Conservation (phyloP, 2,329 filamentous ascomycete genomes). For the Fusarium burgessii region DNA sequence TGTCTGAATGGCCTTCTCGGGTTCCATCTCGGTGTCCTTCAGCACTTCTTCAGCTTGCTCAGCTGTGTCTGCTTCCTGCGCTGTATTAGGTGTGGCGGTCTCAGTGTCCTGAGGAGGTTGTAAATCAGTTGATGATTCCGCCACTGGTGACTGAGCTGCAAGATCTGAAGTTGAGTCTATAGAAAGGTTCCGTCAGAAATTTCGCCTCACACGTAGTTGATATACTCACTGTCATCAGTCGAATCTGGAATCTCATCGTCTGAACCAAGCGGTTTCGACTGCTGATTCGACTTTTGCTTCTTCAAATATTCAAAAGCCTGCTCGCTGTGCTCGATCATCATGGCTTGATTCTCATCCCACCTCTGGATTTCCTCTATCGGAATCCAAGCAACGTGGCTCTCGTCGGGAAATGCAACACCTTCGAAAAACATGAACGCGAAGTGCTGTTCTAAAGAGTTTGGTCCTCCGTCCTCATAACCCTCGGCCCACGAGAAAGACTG, state of each 20-base stretch:
- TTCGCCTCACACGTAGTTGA: neutral
- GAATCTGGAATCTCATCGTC: slow-evolving; percentile 1
- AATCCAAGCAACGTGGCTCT: slow-evolving; percentile 32
- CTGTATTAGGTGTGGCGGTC: neutral
- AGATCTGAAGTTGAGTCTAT: neutral
- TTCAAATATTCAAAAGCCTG: slow-evolving; percentile 13
- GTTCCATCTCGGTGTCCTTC: neutral
- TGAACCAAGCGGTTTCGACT: neutral
- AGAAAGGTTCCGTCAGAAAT: neutral
- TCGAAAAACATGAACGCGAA: slow-evolving; percentile 42
- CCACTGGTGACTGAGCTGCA: neutral
- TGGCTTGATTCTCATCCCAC: neutral
- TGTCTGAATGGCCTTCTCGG: neutral
- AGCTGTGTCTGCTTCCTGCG: neutral
- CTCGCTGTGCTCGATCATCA: neutral
- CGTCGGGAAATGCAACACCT: slow-evolving; percentile 18
- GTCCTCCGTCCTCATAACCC: slow-evolving; percentile 23
- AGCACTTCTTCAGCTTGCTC: neutral
- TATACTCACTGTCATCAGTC: neutral
- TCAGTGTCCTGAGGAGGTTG: neutral
- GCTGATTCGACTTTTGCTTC: neutral
- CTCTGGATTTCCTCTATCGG: neutral
- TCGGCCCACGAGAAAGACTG: slow-evolving; percentile 13
- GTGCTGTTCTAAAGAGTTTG: neutral
- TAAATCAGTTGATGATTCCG: neutral